phyloP scores from a whole-genome alignment of 1,139 yeast genomes.

The Geotrichum phurueaensis region DNA sequence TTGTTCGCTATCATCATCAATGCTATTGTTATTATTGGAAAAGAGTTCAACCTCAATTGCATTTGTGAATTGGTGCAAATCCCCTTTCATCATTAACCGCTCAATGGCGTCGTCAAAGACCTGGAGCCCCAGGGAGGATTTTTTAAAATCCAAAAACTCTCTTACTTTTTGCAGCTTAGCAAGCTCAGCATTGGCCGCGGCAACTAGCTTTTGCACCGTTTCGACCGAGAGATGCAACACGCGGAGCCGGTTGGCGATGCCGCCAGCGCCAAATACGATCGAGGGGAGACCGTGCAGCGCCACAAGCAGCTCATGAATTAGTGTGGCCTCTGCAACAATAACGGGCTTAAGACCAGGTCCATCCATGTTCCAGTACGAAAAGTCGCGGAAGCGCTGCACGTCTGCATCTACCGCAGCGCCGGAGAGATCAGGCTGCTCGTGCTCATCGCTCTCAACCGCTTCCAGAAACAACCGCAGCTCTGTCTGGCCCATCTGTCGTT shows the following conservation, averaged over 20 bases:
- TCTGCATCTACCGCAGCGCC: constrained; percentile 6
- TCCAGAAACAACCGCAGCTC: not conserved
- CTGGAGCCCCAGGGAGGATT: not conserved
- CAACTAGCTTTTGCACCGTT: not conserved
- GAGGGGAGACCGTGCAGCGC: constrained; percentile 9
- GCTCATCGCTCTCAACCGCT: not conserved
- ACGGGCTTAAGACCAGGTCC: not conserved
- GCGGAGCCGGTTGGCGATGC: not conserved
- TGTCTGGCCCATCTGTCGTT: not conserved
- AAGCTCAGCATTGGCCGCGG: constrained; percentile 3
- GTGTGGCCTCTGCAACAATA: constrained; percentile 7
- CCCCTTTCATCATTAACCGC: not conserved
- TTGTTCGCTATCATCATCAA: not conserved
- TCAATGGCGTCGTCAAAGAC: constrained; percentile 9
- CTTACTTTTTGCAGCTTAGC: not conserved
- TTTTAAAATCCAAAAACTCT: not conserved
- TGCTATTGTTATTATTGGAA: not conserved
- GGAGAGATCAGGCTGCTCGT: not conserved
- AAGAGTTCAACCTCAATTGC: constrained; percentile 1
- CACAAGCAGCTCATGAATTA: constrained; percentile 4
- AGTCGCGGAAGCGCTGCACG: constrained; percentile 7
- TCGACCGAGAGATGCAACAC: constrained; percentile 3
- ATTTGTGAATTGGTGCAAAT: not conserved
- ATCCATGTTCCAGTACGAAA: constrained; percentile 8
- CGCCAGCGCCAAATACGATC: not conserved